These are phyloP conservation scores for Hydrangea macrophylla DNA, from an alignment of 148 eudicot genomes.

Conservation along the genomic window DNA sequence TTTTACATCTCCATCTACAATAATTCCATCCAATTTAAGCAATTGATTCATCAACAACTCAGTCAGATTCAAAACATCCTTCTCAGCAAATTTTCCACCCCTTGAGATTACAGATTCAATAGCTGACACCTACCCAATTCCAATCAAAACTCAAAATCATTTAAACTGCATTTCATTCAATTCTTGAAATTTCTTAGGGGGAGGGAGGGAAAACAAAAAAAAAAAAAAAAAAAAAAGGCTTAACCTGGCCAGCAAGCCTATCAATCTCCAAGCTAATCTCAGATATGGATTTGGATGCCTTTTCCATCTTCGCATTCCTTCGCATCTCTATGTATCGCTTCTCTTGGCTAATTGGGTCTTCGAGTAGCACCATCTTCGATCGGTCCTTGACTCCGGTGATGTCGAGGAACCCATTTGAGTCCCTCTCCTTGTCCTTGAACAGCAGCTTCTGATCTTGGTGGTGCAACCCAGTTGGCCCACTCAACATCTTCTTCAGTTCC, in stretches of 20 bases:
- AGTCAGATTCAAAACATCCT: slow-evolving; percentile 43
- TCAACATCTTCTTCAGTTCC: slow-evolving; percentile 82
- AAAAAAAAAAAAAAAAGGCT: not conserved
- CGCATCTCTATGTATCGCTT: slow-evolving; percentile 77
- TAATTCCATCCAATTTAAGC: slow-evolving; percentile 69
- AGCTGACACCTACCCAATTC: slow-evolving; percentile 58
- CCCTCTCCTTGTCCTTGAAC: slow-evolving; percentile 72
- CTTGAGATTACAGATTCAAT: slow-evolving; percentile 61
- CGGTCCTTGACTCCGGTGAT: slow-evolving; percentile 73
- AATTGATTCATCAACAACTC: slow-evolving; percentile 80
- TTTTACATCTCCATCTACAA: slow-evolving; percentile 74
- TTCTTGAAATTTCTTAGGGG: not conserved
- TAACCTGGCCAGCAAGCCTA: slow-evolving; percentile 76
- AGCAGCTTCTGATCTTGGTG: slow-evolving; percentile 81
- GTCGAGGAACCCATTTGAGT: slow-evolving; percentile 68
- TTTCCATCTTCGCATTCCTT: slow-evolving; percentile 72
- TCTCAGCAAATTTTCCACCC: slow-evolving; percentile 75
- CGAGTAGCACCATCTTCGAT: slow-evolving; percentile 71
- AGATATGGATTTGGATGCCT: slow-evolving; percentile 70
- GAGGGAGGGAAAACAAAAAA: no score
- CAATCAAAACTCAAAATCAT: not conserved
- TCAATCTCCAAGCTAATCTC: slow-evolving; percentile 83
- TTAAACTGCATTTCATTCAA: not conserved
- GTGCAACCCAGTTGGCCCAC: slow-evolving; percentile 82
- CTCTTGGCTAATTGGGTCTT: slow-evolving; percentile 84